Evolutionary conservation across 306 rosid genomes (phyloP).

Genomic region (Glycyrrhiza uralensis): DNA sequence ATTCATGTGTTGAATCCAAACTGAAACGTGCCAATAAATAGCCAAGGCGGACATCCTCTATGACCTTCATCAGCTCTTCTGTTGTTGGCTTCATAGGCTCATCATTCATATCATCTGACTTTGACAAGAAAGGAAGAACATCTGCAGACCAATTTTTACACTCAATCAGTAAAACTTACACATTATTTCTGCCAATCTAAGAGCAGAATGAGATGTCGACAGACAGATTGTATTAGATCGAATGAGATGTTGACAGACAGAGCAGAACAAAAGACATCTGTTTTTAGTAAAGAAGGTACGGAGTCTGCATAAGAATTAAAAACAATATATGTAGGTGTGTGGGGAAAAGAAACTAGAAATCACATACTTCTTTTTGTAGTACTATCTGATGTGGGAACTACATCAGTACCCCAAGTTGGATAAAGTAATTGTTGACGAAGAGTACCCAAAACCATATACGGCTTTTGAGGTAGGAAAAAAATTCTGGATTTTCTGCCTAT

Average conservation of each 20-base stretch:
- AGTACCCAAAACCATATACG: conserved; percentile 95
- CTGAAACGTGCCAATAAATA: conserved; percentile 72
- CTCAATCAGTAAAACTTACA: conserved; percentile 17
- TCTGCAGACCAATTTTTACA: conserved; percentile 44
- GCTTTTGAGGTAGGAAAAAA: conserved; percentile 96
- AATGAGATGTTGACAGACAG: neutral
- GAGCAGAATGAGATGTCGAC: too few relatives aligned
- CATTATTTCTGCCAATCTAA: neutral
- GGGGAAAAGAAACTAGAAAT: conserved; percentile 21
- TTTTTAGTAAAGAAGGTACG: neutral
- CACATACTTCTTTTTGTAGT: conserved; percentile 42
- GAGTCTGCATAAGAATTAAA: neutral
- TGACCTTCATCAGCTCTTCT: conserved; percentile 65
- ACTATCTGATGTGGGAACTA: conserved; percentile 37
- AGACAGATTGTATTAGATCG: neutral
- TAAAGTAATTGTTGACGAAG: conserved; percentile 91
- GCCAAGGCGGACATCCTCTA: conserved; percentile 80
- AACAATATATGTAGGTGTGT: neutral
- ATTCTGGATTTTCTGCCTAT: conserved; percentile 48
- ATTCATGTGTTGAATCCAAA: conserved; percentile 74
- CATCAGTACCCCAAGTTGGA: conserved; percentile 79
- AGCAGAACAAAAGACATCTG: neutral
- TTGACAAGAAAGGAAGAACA: conserved; percentile 70
- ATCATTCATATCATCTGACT: conserved; percentile 34
- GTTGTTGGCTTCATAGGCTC: conserved; percentile 57